Evolutionary conservation across 1,284 basidiomycete species (phyloP).

Genomic region (Phellinidium pouzarii): DNA sequence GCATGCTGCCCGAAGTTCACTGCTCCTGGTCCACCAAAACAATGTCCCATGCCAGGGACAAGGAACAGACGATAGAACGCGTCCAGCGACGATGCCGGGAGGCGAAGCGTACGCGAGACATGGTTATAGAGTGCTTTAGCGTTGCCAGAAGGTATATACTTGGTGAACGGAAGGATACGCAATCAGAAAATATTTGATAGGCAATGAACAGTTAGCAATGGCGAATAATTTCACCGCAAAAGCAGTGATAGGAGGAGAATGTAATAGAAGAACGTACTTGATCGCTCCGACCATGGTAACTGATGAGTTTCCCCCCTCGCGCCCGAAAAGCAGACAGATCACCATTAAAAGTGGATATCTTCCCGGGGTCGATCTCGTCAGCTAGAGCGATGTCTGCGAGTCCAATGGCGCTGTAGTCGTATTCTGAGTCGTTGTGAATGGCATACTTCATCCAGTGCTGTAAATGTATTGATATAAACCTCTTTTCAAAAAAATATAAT

Average conservation of each 20-base stretch:
- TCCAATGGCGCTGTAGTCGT: constrained; percentile 15
- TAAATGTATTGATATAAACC: background rate
- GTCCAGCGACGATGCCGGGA: constrained; percentile 24
- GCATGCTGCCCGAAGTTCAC: constrained; percentile 23
- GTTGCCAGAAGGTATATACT: constrained; percentile 32
- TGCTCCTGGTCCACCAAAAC: constrained; percentile 22
- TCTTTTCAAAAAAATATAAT: background rate
- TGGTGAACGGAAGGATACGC: background rate
- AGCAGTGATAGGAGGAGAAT: too few relatives aligned
- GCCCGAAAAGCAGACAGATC: constrained; percentile 23
- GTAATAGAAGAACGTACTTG: constrained; percentile 16
- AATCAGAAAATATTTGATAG: background rate
- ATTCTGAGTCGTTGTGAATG: constrained; percentile 17
- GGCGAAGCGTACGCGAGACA: constrained; percentile 26
- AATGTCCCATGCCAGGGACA: constrained; percentile 38
- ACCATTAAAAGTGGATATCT: constrained; percentile 17
- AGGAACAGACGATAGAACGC: constrained; percentile 36
- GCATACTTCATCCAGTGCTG: constrained; percentile 20
- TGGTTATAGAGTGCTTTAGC: constrained; percentile 31
- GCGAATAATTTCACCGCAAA: background rate
- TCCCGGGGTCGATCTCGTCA: constrained; percentile 16
- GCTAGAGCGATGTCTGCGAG: constrained; percentile 17
- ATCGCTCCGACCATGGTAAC: constrained; percentile 20
- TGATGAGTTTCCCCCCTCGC: constrained; percentile 25
- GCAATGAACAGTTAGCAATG: background rate